These are phyloP conservation scores for Wickerhamomyces queroliae DNA, from an alignment of 805 yeast genomes.

Conservation along the genomic window DNA sequence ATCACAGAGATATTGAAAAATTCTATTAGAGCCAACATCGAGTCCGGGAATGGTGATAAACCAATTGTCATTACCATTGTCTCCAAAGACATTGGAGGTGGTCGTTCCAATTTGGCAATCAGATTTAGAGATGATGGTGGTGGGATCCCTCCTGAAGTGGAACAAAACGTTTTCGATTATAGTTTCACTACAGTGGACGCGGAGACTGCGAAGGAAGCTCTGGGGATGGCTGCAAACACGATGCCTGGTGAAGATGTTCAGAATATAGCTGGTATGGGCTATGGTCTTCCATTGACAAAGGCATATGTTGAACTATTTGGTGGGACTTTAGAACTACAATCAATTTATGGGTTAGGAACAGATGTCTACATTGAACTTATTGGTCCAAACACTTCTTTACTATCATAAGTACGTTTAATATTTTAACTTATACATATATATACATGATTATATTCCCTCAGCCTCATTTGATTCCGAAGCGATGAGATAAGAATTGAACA, in stretches of 20 bases:
- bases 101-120: slow-evolving; percentile 43
- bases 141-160: slow-evolving; percentile 69
- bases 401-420: slow-evolving; percentile 7
- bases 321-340: slow-evolving; percentile 63
- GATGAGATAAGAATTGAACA: slow-evolving; percentile 35
- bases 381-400: slow-evolving; percentile 18
- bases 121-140: slow-evolving; percentile 84
- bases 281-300: slow-evolving; percentile 82
- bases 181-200: slow-evolving; percentile 75
- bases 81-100: slow-evolving; percentile 18
- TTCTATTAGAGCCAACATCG: slow-evolving; percentile 84
- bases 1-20: slow-evolving; percentile 84
- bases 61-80: slow-evolving; percentile 47
- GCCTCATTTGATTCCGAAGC: not conserved
- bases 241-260: slow-evolving; percentile 69
- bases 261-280: slow-evolving; percentile 91
- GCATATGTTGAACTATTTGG: slow-evolving; percentile 72
- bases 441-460: not conserved
- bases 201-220: slow-evolving; percentile 47
- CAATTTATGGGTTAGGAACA: slow-evolving; percentile 73
- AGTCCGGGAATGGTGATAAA: slow-evolving; percentile 33
- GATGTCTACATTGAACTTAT: slow-evolving; percentile 58
- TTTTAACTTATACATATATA: slow-evolving; percentile 7
- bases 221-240: slow-evolving; percentile 43
- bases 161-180: slow-evolving; percentile 73